Evolutionary conservation across 176 grass and related monocot species (phyloP).

Genomic region (Oryza punctata): DNA sequence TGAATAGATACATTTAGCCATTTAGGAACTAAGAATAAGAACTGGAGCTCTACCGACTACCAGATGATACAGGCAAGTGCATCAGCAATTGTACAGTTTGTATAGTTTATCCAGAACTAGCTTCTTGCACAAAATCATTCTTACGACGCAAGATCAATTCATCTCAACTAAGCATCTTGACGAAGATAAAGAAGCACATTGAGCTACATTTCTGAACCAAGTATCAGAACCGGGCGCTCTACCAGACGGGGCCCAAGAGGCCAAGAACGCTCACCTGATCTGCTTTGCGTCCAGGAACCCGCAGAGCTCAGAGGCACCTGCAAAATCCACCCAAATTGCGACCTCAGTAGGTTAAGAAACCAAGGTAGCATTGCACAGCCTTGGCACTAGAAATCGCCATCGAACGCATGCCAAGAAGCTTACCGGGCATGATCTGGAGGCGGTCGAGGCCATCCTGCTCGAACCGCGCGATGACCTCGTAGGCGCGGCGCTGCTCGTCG

Average conservation of each 20-base stretch:
- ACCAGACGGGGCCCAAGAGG: background rate
- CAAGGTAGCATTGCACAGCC: background rate
- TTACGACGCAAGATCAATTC: background rate
- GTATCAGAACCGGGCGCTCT: background rate
- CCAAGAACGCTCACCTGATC: conserved; percentile 55
- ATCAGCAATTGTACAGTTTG: background rate
- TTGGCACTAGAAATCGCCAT: background rate
- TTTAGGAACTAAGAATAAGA: background rate
- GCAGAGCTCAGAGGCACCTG: conserved; percentile 82
- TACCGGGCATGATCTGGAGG: conserved; percentile 96
- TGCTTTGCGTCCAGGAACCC: conserved; percentile 67
- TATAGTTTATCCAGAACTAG: background rate
- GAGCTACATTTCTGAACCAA: background rate
- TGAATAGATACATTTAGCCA: background rate
- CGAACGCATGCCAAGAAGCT: background rate
- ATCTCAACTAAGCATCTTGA: background rate
- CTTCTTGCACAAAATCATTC: background rate
- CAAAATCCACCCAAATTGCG: conserved; percentile 24
- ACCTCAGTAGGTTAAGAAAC: background rate
- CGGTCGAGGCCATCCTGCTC: conserved; percentile 82
- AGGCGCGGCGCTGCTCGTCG: conserved; percentile 63
- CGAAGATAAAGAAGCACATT: background rate
- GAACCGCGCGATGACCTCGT: conserved; percentile 84
- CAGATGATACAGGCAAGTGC: background rate
- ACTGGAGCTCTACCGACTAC: background rate